phyloP scores from a whole-genome alignment of 306 rosid genomes.

The Glycyrrhiza uralensis region DNA sequence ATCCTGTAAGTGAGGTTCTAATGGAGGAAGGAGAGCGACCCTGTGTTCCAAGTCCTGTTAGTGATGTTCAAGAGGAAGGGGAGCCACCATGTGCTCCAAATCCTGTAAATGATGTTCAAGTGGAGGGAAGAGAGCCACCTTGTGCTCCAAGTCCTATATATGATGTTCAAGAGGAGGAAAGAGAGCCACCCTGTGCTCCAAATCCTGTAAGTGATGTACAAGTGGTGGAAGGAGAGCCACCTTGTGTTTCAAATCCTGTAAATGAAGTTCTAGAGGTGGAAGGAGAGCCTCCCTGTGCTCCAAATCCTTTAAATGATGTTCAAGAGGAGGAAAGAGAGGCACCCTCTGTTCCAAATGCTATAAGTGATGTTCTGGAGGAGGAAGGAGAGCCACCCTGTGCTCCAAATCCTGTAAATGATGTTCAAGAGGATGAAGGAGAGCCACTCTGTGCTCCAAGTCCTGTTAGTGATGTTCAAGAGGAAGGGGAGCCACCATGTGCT shows the following conservation, averaged over 20 bases:
- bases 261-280: conserved; percentile 77
- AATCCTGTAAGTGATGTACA: conserved; percentile 45
- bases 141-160: conserved; percentile 39
- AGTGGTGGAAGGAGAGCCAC: conserved; percentile 56
- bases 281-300: conserved; percentile 35
- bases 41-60: conserved; percentile 36
- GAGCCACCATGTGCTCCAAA: conserved; percentile 39
- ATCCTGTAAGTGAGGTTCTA: too few species aligned
- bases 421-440: conserved; percentile 68
- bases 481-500: conserved; percentile 36
- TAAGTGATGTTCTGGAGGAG: conserved; percentile 67
- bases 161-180: conserved; percentile 76
- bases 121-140: conserved; percentile 52
- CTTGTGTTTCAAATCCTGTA: conserved; percentile 34
- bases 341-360: conserved; percentile 30
- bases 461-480: conserved; percentile 63
- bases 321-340: conserved; percentile 68
- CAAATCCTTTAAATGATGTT: conserved; percentile 45
- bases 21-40: conserved; percentile 54
- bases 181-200: conserved; percentile 35
- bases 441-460: conserved; percentile 34
- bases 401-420: conserved; percentile 46
- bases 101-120: conserved; percentile 45
- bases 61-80: conserved; percentile 61
- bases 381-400: conserved; percentile 41